Conservation (phyloP, 1,284 basidiomycete genomes). For the Coniferiporia sulphurascens region DNA sequence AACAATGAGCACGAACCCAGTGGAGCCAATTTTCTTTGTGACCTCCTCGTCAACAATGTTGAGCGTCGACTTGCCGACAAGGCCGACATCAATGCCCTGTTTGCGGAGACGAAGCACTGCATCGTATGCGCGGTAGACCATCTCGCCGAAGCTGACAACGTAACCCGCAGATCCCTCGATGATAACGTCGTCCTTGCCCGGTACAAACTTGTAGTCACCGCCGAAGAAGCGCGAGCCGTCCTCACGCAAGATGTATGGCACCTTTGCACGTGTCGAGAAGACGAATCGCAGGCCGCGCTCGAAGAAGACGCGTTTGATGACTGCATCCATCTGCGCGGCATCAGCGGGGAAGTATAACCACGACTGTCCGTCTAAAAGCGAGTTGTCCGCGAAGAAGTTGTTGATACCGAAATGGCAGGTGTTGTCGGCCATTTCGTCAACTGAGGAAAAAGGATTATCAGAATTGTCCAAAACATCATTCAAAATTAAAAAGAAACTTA, state of each 20-base stretch:
- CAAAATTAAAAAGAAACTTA: conserved; percentile 25
- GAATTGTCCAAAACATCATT: background rate
- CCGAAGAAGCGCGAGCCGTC: conserved; percentile 68
- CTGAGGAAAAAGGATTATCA: conserved; percentile 28
- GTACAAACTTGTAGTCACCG: conserved; percentile 69
- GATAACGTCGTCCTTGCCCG: conserved; percentile 78
- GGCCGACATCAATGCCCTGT: conserved; percentile 70
- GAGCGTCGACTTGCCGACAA: conserved; percentile 81
- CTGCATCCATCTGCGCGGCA: conserved; percentile 70
- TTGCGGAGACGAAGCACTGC: conserved; percentile 69
- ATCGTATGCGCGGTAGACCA: conserved; percentile 77
- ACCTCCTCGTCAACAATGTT: conserved; percentile 78
- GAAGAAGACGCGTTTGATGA: conserved; percentile 76
- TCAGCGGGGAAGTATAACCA: conserved; percentile 86
- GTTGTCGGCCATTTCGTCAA: conserved; percentile 82
- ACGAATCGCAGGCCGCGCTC: conserved; percentile 76
- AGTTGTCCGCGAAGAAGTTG: conserved; percentile 83
- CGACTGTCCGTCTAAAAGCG: conserved; percentile 70
- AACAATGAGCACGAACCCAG: conserved; percentile 74
- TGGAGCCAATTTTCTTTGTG: conserved; percentile 65
- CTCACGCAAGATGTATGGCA: conserved; percentile 79
- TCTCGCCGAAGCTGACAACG: conserved; percentile 77
- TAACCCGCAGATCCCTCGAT: conserved; percentile 67
- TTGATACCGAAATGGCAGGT: conserved; percentile 83
- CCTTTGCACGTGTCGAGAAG: conserved; percentile 83